A percentile compares a stretch with the other conserved stretches of the same genome.
phyloP scores from a whole-genome alignment of 306 rosid genomes.

The Prunus persica region DNA sequence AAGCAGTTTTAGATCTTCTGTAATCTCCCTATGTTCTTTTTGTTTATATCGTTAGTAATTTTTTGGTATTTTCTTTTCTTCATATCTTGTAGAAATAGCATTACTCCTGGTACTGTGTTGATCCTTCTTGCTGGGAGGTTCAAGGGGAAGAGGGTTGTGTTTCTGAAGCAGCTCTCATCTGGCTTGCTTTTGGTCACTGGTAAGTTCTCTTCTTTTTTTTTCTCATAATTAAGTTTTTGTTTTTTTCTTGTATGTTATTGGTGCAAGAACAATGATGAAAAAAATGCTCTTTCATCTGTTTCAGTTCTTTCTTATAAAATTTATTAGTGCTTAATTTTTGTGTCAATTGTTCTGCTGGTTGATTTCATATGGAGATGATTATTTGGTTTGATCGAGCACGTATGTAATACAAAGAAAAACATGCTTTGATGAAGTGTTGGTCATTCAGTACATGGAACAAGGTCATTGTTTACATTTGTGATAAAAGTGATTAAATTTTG shows the following conservation, averaged over 20 bases:
- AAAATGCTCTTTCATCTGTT: not conserved
- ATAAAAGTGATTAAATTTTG: not conserved
- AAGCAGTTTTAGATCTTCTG: not conserved
- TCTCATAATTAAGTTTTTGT: not conserved
- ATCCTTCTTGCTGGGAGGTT: slow-evolving; percentile 72
- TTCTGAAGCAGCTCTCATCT: slow-evolving; percentile 69
- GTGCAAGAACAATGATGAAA: not conserved
- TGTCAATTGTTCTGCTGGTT: not conserved
- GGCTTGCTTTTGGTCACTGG: slow-evolving; percentile 76
- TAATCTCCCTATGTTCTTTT: not conserved
- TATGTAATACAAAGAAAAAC: not conserved
- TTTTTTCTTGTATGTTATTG: not conserved
- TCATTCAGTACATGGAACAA: not conserved
- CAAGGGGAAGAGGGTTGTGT: slow-evolving; percentile 71
- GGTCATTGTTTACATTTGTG: not conserved
- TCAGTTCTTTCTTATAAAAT: not conserved
- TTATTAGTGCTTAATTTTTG: not conserved
- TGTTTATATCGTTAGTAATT: not conserved
- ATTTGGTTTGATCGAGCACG: not conserved
- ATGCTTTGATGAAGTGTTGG: not conserved
- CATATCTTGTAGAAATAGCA: slow-evolving; percentile 43
- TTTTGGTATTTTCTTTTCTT: not conserved
- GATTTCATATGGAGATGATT: not conserved
- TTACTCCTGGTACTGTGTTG: slow-evolving; percentile 62
- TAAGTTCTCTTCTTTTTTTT: slow-evolving; percentile 14